phyloP scores from a whole-genome alignment of 768 basidiomycete genomes.

The Favolaschia claudopus region DNA sequence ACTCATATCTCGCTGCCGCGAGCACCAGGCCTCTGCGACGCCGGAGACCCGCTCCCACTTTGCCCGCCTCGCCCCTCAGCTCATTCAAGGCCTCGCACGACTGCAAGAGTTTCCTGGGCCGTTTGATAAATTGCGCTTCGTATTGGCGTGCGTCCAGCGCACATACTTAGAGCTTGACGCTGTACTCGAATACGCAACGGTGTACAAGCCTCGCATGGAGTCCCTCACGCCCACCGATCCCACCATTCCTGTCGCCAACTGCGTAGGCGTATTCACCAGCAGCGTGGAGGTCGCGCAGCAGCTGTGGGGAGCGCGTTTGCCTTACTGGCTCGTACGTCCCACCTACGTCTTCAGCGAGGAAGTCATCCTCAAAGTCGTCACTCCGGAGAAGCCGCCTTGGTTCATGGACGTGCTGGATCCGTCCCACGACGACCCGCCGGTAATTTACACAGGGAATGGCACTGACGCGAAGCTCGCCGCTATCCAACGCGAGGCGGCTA shows the following conservation, averaged over 20 bases:
- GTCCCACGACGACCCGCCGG: too few relatives aligned
- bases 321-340: constrained; percentile 29
- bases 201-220: constrained; percentile 19
- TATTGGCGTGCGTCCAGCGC: constrained; percentile 22
- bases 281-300: constrained; percentile 12
- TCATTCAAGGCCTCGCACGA: neutral
- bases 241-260: neutral
- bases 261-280: constrained; percentile 23
- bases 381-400: neutral
- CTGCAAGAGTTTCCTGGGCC: neutral
- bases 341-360: neutral
- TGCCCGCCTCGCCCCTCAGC: neutral
- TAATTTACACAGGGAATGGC: neutral
- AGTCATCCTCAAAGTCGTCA: neutral
- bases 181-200: constrained; percentile 12
- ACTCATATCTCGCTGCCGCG: neutral
- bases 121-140: neutral
- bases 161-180: constrained; percentile 18
- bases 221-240: neutral
- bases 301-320: constrained; percentile 22
- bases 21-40: neutral
- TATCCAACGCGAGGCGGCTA: neutral
- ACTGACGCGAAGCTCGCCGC: neutral
- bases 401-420: too few relatives aligned
- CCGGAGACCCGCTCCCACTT: too few relatives aligned